phyloP scores from a whole-genome alignment of 371 early-diverging fungal species.

The Mucor indicus region DNA sequence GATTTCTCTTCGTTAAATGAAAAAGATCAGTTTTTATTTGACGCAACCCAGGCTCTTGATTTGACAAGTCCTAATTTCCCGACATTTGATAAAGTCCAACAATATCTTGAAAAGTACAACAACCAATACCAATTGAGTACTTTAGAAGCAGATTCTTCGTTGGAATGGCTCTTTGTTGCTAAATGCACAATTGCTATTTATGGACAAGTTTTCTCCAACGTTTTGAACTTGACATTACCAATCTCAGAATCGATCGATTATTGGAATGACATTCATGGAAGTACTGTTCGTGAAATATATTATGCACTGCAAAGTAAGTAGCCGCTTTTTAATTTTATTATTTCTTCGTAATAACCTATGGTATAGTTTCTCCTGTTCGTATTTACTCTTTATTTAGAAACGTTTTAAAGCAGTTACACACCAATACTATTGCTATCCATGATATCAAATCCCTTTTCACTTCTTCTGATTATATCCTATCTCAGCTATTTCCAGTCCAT shows the following conservation, averaged over 20 bases:
- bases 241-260: slow-evolving; percentile 65
- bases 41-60: slow-evolving; percentile 30
- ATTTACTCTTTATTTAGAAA: slow-evolving; percentile 28
- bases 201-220: slow-evolving; percentile 54
- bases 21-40: slow-evolving; percentile 23
- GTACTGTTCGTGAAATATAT: slow-evolving; percentile 36
- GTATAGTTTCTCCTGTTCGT: slow-evolving; percentile 48
- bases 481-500: slow-evolving; percentile 37
- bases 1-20: slow-evolving; percentile 6
- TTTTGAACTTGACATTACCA: slow-evolving; percentile 64
- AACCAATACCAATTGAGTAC: too few species aligned
- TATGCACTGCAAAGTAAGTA: slow-evolving; percentile 66
- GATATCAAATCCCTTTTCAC: slow-evolving; percentile 19
- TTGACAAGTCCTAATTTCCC: slow-evolving; percentile 18
- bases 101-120: slow-evolving; percentile 20
- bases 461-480: slow-evolving; percentile 26
- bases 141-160: slow-evolving; percentile 8
- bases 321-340: too few species aligned
- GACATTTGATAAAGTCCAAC: slow-evolving; percentile 16
- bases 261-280: slow-evolving; percentile 65
- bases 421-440: not conserved
- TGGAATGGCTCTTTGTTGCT: slow-evolving; percentile 56
- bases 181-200: slow-evolving; percentile 61
- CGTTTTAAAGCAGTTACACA: slow-evolving; percentile 10
- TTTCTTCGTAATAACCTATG: not conserved